Conservation (phyloP, 2,329 filamentous ascomycete genomes). For the Colletotrichum liriopes region DNA sequence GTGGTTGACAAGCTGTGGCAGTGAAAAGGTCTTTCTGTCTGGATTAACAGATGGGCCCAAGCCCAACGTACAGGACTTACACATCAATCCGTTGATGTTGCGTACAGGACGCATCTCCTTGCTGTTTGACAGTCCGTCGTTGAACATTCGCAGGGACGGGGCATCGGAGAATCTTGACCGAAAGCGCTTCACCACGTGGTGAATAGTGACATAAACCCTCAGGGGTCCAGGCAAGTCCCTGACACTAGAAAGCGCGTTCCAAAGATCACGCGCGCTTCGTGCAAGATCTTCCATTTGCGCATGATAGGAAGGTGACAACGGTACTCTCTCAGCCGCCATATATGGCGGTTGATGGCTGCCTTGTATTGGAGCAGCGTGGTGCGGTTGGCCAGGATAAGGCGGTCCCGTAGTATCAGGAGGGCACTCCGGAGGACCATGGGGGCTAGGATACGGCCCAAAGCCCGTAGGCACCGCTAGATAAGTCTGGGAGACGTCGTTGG, state of each 20-base stretch:
- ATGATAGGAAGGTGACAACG: constrained; percentile 49
- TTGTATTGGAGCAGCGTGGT: background rate
- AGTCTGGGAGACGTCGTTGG: background rate
- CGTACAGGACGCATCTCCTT: constrained; percentile 71
- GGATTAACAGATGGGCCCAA: constrained; percentile 49
- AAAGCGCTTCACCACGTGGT: constrained; percentile 74
- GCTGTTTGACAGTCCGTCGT: constrained; percentile 70
- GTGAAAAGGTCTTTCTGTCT: constrained; percentile 63
- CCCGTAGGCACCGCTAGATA: constrained; percentile 51
- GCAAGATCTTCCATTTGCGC: constrained; percentile 68
- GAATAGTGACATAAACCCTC: constrained; percentile 75
- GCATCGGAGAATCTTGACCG: constrained; percentile 70
- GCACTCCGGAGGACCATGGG: background rate
- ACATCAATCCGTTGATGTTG: constrained; percentile 68
- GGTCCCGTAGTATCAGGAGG: background rate
- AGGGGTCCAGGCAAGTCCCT: constrained; percentile 74
- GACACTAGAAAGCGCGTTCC: constrained; percentile 73
- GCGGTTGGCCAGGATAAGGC: background rate
- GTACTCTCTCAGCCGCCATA: background rate
- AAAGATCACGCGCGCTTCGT: constrained; percentile 72
- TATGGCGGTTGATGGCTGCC: constrained; percentile 7
- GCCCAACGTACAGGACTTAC: constrained; percentile 64
- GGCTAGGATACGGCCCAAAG: constrained; percentile 3
- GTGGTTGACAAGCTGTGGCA: constrained; percentile 73
- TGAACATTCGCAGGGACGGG: constrained; percentile 72